Evolutionary conservation across 257 asterid genomes (phyloP), one percentile per base, ranked within the genome.

Genomic region (Nicotiana undulata): DNA sequence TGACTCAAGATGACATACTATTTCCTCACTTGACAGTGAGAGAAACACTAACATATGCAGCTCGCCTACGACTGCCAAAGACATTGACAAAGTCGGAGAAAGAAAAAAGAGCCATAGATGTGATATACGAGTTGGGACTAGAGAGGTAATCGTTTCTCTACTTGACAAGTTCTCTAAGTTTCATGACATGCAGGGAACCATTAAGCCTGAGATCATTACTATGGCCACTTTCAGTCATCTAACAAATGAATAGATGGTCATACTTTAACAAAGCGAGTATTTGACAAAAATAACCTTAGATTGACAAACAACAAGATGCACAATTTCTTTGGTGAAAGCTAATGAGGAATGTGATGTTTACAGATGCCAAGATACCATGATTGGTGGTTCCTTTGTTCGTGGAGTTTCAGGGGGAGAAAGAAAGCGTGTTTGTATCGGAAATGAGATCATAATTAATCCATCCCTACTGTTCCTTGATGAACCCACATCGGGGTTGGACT

Each of bases 351-450:
- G n/a, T 44, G 18, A 32, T 55, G 46, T 44, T 55, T 34, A 46
- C 91, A 96, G 99, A 92, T 96, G 98, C 81, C 97, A 94, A 51
- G 97, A 94, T 87, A 94, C 98, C 52, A 94, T 92, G 95, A 94
- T 96, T 9, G 99, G 99, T 37, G 99, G 99, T 76, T 90, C 99
- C 63, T 96, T 94, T 29, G 97, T 96, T 24, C 88, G 96, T n/a
- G 99, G 99, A 68, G 91, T 96, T 87, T 96, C 98, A 10, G 99
- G 99, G 53, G 99, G 98, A 61, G 99, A 96, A 80, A 87, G 98
- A 83, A 96, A 96, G 84, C 98, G 99, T 1, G 99, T 94, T 0
- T 89, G 96, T 63, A 94, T 96, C 4, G 98, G 97, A 40, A 96
- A 92, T 44, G 99, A 96, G 94, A 96, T 94, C 24, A 86, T 96